A percentile compares a stretch with the other conserved stretches of the same genome.
These are phyloP conservation scores for Aspergillus sp. DNA, from an alignment of 2,329 filamentous ascomycete species.

Conservation along the genomic window DNA sequence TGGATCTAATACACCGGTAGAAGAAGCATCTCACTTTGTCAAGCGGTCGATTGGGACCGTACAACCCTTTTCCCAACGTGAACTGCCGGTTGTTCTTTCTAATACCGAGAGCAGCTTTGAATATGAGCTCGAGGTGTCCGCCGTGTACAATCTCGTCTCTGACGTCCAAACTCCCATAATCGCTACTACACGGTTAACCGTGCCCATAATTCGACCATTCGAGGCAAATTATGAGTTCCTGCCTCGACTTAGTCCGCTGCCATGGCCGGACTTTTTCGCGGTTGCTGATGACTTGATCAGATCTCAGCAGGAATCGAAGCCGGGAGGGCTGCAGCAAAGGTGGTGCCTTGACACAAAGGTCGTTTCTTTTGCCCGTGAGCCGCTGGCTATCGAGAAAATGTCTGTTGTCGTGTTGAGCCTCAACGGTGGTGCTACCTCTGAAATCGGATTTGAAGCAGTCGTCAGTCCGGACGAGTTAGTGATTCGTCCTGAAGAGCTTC, in stretches of 20 bases:
- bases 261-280: conserved; percentile 87
- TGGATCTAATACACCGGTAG: conserved; percentile 26
- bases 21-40: conserved; percentile 31
- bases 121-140: conserved; percentile 70
- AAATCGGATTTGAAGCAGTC: conserved; percentile 35
- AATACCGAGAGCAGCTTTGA: conserved; percentile 52
- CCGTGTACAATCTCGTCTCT: conserved; percentile 74
- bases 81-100: conserved; percentile 50
- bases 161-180: conserved; percentile 79
- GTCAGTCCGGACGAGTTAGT: conserved; percentile 30
- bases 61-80: conserved; percentile 28
- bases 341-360: conserved; percentile 74
- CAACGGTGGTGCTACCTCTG: conserved; percentile 63
- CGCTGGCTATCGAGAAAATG: conserved; percentile 63
- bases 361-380: conserved; percentile 72
- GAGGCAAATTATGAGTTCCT: conserved; percentile 88
- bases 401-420: conserved; percentile 61
- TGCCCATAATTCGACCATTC: conserved; percentile 79
- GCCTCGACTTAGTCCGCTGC: conserved; percentile 71
- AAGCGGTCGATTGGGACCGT: conserved; percentile 37
- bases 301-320: conserved; percentile 27
- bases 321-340: conserved; percentile 70
- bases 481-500: conserved; percentile 66
- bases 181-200: conserved; percentile 66
- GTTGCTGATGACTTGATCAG: conserved; percentile 47